Percentiles rank a stretch among this genome's conserved stretches.
phyloP scores from a whole-genome alignment of 202 grass and related monocot species.

The Panicum hallii region DNA sequence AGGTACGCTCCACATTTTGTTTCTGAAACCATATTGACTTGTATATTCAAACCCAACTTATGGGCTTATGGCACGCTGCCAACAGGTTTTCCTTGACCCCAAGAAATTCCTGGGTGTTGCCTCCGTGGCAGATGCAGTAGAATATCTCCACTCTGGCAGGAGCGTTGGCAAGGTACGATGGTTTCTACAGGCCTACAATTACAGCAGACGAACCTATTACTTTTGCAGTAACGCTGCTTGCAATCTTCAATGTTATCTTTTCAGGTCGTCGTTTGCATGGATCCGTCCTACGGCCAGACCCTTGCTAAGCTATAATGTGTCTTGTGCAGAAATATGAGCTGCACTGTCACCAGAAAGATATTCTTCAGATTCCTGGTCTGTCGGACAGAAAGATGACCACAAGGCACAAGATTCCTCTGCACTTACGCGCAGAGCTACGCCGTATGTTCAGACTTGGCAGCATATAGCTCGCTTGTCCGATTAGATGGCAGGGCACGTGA shows the following conservation, averaged over 20 bases:
- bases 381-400: background rate
- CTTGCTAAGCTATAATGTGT: conserved; percentile 64
- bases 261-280: conserved; percentile 88
- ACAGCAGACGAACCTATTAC: background rate
- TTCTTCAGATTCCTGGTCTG: background rate
- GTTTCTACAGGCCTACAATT: background rate
- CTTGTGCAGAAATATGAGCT: background rate
- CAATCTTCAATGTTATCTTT: conserved; percentile 25
- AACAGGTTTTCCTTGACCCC: conserved; percentile 79
- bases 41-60: background rate
- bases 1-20: conserved; percentile 51
- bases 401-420: background rate
- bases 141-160: conserved; percentile 90
- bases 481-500: background rate
- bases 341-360: background rate
- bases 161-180: conserved; percentile 86
- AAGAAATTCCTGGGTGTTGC: conserved; percentile 74
- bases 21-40: background rate
- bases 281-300: conserved; percentile 65
- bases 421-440: background rate
- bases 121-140: conserved; percentile 89
- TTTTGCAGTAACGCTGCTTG: conserved; percentile 10
- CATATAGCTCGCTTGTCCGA: background rate
- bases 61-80: background rate
- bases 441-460: background rate